Evolutionary conservation across 2,329 filamentous ascomycete genomes (phyloP), one percentile per base, ranked within the genome.

Genomic region (Plectosphaerella plurivora): DNA sequence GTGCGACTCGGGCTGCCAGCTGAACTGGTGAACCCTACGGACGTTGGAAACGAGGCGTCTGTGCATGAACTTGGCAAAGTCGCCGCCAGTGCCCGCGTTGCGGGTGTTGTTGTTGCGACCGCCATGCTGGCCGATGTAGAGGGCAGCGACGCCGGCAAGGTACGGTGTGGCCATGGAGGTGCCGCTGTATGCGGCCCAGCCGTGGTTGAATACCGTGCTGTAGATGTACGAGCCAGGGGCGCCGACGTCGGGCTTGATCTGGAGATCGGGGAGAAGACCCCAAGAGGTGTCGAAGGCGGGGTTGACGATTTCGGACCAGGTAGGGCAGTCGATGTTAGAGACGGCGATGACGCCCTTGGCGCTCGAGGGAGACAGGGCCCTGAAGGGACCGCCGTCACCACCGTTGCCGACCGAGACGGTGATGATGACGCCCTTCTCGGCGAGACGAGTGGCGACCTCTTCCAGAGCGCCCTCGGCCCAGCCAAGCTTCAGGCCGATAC

Each of bases 351-450:
- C 72, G n/a, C 70, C 65, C 28, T 63, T 65, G 4, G 71, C 73
- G 8, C 71, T 68, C 2, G 73, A 66, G 4, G 73, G 74, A 5
- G 64, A 67, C 42, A 64, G 66, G 6, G 67, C 66, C 28, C 71
- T 76, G 61, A 81, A 80, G 0, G 78, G 69, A 0, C 78, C 78
- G 11, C 65, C 62, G 14, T 65, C 64, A 22, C 79, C 78, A 15
- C 74, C 70, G 51, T 82, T 82, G 14, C 79, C 78, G 5, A 74
- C 76, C 2, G 78, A 73, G 22, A 80, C 72, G 10, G 74, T 72
- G 15, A 79, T 70, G 9, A 79, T 71, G 1, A 81, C 67, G 8
- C 78, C 78, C 20, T 71, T 63, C 8, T 74, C 69, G 11, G 68
- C 71, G 45, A 74, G 67, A 25, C 70, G 66, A 6, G 68, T 66